phyloP scores from a whole-genome alignment of 1,284 basidiomycete species.

The Ustilago loliicola region DNA sequence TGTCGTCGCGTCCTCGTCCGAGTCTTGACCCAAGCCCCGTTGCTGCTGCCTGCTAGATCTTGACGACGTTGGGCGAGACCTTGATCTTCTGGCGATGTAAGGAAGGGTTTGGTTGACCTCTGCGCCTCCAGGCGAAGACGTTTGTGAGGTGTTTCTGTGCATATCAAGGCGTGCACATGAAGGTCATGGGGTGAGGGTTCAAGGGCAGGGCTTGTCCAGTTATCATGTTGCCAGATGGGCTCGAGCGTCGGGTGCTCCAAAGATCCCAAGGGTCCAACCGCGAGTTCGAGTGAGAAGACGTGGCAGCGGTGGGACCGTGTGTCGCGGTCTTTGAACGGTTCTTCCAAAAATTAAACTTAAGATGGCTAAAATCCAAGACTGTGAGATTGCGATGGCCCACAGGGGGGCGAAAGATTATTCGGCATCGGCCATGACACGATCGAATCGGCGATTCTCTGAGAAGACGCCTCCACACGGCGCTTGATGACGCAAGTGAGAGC shows the following conservation, averaged over 20 bases:
- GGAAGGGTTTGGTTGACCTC: constrained; percentile 21
- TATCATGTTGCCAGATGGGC: constrained; percentile 5
- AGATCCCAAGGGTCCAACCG: constrained; percentile 16
- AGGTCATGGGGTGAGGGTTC: background rate
- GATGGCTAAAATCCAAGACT: background rate
- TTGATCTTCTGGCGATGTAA: constrained; percentile 29
- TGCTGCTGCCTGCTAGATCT: constrained; percentile 21
- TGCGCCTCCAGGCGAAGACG: constrained; percentile 47
- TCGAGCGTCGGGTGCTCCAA: constrained; percentile 4
- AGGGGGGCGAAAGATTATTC: background rate
- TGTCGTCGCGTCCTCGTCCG: constrained; percentile 42
- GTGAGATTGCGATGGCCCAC: constrained; percentile 10
- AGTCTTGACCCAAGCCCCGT: constrained; percentile 32
- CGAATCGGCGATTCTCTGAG: background rate
- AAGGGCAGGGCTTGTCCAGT: background rate
- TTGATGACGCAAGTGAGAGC: constrained; percentile 40
- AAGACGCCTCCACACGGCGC: constrained; percentile 31
- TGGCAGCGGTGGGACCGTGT: constrained; percentile 3
- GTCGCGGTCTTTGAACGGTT: no score
- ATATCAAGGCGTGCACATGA: constrained; percentile 26
- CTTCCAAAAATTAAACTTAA: constrained; percentile 15
- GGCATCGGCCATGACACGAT: background rate
- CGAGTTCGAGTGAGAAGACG: background rate
- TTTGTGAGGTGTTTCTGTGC: constrained; percentile 32
- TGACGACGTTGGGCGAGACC: constrained; percentile 28